Conservation (phyloP, 768 basidiomycete species). For the Suillus cothurnatus region DNA sequence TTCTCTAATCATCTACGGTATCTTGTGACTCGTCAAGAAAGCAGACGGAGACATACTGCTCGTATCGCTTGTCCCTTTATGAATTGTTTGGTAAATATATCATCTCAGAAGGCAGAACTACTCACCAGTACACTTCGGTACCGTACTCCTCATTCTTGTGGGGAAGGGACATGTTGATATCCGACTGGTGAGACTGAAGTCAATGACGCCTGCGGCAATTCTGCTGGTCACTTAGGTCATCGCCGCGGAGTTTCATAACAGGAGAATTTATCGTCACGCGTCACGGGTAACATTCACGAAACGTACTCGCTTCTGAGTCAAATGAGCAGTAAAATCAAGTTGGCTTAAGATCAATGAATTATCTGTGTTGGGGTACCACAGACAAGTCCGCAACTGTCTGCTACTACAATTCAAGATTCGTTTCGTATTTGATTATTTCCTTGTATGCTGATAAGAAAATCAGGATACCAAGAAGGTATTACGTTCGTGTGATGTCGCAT, state of each 20-base stretch:
- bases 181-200: not conserved
- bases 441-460: conserved; percentile 7
- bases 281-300: too few relatives aligned
- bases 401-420: conserved; percentile 2
- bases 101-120: not conserved
- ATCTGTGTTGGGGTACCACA: not conserved
- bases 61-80: conserved; percentile 68
- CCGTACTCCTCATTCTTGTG: conserved; percentile 70
- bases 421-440: conserved; percentile 1
- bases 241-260: not conserved
- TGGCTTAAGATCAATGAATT: not conserved
- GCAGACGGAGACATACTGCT: conserved; percentile 46
- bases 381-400: not conserved
- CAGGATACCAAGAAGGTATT: conserved; percentile 6
- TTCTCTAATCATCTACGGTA: conserved; percentile 46
- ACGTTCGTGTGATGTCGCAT: conserved; percentile 8
- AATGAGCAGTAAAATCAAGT: not conserved
- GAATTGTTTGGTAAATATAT: not conserved
- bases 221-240: not conserved
- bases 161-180: conserved; percentile 43
- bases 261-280: too few relatives aligned
- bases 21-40: conserved; percentile 5
- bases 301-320: not conserved
- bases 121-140: conserved; percentile 70
- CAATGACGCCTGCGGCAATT: too few relatives aligned